Evolutionary conservation across 2,329 filamentous ascomycete species (phyloP), one percentile per base, ranked within the genome.

Genomic region (Ceratocystis variospora): DNA sequence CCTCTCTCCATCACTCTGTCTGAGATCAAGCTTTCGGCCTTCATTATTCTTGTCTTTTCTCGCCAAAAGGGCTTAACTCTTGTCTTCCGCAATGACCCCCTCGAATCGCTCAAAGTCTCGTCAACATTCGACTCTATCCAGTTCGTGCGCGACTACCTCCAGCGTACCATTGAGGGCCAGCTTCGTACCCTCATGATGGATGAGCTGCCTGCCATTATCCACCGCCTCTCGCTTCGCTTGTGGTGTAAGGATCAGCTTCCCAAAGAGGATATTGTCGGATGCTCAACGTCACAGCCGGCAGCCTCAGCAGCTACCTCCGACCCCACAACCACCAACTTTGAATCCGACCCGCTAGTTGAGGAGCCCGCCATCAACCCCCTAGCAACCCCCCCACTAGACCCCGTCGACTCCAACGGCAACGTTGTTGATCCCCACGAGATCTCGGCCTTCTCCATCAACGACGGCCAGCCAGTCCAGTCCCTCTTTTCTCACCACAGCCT

Each of bases 61-160:
- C 93, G 91, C 74, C 91, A 96, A 77, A 99, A 99, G 74, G 94
- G 94, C 22, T 82, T 99, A 67, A 99, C 94, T 1, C 81, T 99
- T 61, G 94, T 99, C 57, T 99, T 99, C 75, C 87, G 94, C 72
- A 97, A 99, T 82, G 94, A 99, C 74, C 94, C 94, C 3, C 85
- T 99, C 69, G 94, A 99, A 75, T 96, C 93, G 3, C 85, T 99
- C 72, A 97, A 96, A 79, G 94, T 99, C 70, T 97, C 93, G 0
- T 97, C 93, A 71, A 99, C 94, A 57, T 99, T 99, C 76, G 94
- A 99, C 78, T 96, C 93, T 12, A 99, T 99, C 72, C 93, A 94
- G 57, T 99, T 99, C 73, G 94, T 99, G 69, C 88, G 94, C 71
- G 92, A 99, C 75, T 97, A 97, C 75, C 79, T 99, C 66, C 94